These are phyloP conservation scores for Mycena vitilis DNA, from an alignment of 768 basidiomycete genomes.

Conservation along the genomic window DNA sequence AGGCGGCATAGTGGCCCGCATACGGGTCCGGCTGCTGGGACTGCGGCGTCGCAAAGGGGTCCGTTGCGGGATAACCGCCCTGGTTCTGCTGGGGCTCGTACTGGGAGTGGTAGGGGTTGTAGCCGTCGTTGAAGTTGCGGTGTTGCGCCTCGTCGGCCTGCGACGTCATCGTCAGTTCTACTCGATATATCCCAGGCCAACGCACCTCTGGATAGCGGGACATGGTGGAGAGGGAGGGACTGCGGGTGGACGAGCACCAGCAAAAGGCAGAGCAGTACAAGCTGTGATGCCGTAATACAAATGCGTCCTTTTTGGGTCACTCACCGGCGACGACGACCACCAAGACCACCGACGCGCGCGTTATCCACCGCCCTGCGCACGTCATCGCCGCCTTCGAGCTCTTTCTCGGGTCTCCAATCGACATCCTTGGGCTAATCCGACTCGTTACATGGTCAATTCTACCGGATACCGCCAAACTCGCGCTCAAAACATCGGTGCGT, in stretches of 20 bases:
- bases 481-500: no score
- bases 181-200: no score
- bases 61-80: slow-evolving; percentile 21
- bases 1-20: slow-evolving; percentile 44
- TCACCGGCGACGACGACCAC: background rate
- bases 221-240: slow-evolving; percentile 39
- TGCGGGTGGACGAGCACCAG: slow-evolving; percentile 9
- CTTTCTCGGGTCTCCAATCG: no score
- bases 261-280: slow-evolving; percentile 3
- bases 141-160: slow-evolving; percentile 76
- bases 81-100: slow-evolving; percentile 54
- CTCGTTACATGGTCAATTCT: no score
- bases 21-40: slow-evolving; percentile 41
- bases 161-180: background rate
- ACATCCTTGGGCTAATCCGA: no score
- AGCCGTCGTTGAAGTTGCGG: slow-evolving; percentile 76
- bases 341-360: background rate
- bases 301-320: background rate
- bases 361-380: no score
- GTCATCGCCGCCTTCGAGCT: no score
- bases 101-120: slow-evolving; percentile 60
- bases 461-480: no score
- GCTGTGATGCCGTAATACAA: slow-evolving; percentile 17
- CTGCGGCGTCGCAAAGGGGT: slow-evolving; percentile 41
- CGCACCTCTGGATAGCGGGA: slow-evolving; percentile 51